phyloP scores from a whole-genome alignment of 805 yeast genomes.

The Alloascoidea africana region DNA sequence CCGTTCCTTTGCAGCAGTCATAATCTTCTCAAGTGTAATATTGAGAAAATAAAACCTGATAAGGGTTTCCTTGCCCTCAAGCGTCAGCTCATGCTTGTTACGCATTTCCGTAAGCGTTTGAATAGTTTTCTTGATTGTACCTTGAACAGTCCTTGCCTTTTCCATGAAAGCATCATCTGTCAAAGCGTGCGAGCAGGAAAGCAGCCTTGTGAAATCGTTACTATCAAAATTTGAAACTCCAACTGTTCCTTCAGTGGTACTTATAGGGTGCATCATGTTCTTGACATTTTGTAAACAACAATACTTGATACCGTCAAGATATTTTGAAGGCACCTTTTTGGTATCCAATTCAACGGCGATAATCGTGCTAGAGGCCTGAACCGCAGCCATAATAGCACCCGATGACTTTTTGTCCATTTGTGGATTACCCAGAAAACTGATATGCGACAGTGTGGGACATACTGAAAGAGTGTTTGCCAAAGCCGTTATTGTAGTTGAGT shows the following conservation, averaged over 20 bases:
- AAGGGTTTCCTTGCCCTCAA: conserved; percentile 64
- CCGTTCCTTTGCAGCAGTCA: conserved; percentile 14
- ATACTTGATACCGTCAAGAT: conserved; percentile 60
- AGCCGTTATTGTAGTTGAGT: conserved; percentile 36
- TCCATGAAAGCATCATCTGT: conserved; percentile 18
- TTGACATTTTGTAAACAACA: conserved; percentile 75
- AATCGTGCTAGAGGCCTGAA: conserved; percentile 49
- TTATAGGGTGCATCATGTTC: conserved; percentile 12
- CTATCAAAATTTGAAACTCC: conserved; percentile 14
- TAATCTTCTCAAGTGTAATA: conserved; percentile 45
- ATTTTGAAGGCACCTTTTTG: too few species aligned
- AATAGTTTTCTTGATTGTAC: conserved; percentile 31
- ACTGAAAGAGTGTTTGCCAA: conserved; percentile 57
- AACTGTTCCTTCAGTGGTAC: conserved; percentile 9
- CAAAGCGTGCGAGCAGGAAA: conserved; percentile 3
- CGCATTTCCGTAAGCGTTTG: conserved; percentile 45
- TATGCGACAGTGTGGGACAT: conserved; percentile 48
- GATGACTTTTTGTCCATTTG: conserved; percentile 42
- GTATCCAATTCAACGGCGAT: conserved; percentile 61
- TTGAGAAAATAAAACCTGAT: conserved; percentile 56
- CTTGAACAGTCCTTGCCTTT: conserved; percentile 24
- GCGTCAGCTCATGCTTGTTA: conserved; percentile 34
- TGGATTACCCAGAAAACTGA: conserved; percentile 53
- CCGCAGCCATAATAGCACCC: conserved; percentile 53
- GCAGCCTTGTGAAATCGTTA: conserved; percentile 6